Evolutionary conservation across 2,329 filamentous ascomycete species (phyloP), one percentile per base, ranked within the genome.

Genomic region (Neofusicoccum kwambonambiense): DNA sequence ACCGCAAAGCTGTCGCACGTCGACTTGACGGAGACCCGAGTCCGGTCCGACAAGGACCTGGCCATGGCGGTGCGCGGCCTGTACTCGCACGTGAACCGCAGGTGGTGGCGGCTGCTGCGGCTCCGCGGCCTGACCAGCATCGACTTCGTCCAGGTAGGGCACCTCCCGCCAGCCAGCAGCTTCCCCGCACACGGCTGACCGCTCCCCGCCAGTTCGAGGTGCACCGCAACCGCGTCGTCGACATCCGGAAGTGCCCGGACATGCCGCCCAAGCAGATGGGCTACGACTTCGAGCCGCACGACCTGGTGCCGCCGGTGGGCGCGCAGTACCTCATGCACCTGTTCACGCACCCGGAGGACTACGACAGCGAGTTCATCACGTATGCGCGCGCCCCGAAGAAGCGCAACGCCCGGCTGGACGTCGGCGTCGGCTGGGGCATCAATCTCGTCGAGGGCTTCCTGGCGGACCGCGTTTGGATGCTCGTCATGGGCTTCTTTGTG

Each of bases 341-440:
- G 6, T 78, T 79, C 70, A 70, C 71, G 56, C 77, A 79, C 49
- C 77, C 77, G 3, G 68, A 72, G 51, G 77, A 79, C 56, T 78
- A 79, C 64, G 77, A 79, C 42, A 69, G 69, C 47, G 77, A 79
- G 63, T 64, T 73, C 5, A 72, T 78, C 19, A 74, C 77, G 1
- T 79, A 78, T 65, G 62, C 73, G 19, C 75, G 76, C 19, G 67
- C 71, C 19, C 77, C 77, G 22, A 63, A 63, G 49, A 77, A 77
- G 66, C 68, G 73, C 6, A 69, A 69, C 2, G 70, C 73, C 22
- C 67, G 73, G 4, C 66, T 79, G 7, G 70, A 75, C 9, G 70
- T 72, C 17, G 77, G 76, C 19, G 72, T 75, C 62, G 77, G 76
- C 0, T 79, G 76, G 76, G 77, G 77, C 7, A 73, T 79, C 52